Evolutionary conservation across 352 stramenopile species (phyloP), one percentile per base, ranked within the genome.

Genomic region (Pythium folliculosum): DNA sequence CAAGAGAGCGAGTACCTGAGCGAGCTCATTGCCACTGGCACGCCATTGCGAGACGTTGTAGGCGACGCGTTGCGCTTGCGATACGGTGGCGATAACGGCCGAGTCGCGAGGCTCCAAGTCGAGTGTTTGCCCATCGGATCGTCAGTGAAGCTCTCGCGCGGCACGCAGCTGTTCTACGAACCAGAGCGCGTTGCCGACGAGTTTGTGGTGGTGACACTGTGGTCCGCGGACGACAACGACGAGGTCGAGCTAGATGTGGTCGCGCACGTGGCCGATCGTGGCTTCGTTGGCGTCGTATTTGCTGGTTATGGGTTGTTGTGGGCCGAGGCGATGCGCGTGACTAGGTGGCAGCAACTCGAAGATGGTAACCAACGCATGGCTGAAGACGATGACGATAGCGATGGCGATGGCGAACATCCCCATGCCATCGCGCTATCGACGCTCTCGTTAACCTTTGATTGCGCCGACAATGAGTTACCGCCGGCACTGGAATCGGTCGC

Each of bases 1-100:
- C 30, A 50, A 30, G 37, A 61, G 25, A 21, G 21, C 54, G 22
- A 32, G 14, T 61, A 51, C 40, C 3, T 61, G 10, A 25, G 40
- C 14, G 19, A n/a, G 21, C 23, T 61, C 35, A 40, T 51, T 23
- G 21, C 23, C 21, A 23, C 9, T n/a, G 37, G 23, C 23, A 61
- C 40, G 38, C 54, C 54, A 32, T 25, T 61, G 35, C 54, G 54
- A 25, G 54, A 61, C 21, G 37, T 59, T 4, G 54, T 50, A 4
- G 23, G 54, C 21, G 54, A 51, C 5, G 54, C 54, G 17, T 25
- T 50, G 21, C 54, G 40, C 5, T 51, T 51, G 23, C 23, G 40
- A 25, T 51, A n/a, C 6, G 54, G 37, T 17, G 54, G 40, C 40
- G 14, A 47, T 40, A 21, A 35, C 1, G 54, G 32, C 40, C 10